Evolutionary conservation across 2,329 filamentous ascomycete species (phyloP).

Genomic region (Cadophora gregata): DNA sequence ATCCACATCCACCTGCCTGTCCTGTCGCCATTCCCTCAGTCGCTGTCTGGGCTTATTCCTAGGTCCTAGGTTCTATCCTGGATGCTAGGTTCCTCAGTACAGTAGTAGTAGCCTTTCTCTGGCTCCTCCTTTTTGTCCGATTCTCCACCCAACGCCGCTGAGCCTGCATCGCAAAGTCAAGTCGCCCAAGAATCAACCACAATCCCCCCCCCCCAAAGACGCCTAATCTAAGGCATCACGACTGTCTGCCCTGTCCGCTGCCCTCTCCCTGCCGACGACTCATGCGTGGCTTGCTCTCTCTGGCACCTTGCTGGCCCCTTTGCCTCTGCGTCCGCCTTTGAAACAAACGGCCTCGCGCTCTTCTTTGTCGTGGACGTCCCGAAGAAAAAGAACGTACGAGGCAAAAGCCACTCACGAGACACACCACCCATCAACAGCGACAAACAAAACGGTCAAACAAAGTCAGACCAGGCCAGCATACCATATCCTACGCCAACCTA

Average conservation of each 20-base stretch:
- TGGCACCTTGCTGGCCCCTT: conserved; percentile 25
- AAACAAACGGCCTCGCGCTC: conserved; percentile 16
- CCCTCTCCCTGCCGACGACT: conserved; percentile 17
- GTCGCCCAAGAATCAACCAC: neutral
- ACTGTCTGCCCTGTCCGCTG: neutral
- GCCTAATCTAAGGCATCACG: neutral
- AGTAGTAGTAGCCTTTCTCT: too few relatives aligned
- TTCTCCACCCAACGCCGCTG: neutral
- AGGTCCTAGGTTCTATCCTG: too few relatives aligned
- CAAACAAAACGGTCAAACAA: conserved; percentile 9
- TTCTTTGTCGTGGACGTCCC: conserved; percentile 11
- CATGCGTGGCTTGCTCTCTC: conserved; percentile 16
- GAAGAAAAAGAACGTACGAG: conserved; percentile 13
- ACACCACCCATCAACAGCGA: conserved; percentile 16
- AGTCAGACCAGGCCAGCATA: conserved; percentile 1
- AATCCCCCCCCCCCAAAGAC: too few relatives aligned
- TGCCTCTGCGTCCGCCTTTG: conserved; percentile 26
- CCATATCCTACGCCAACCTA: neutral
- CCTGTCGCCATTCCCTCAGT: neutral
- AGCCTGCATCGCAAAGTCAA: neutral
- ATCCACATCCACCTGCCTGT: conserved; percentile 14
- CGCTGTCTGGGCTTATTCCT: neutral
- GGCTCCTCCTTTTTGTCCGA: conserved; percentile 4
- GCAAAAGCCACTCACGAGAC: conserved; percentile 35
- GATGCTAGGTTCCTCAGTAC: neutral